Conservation (phyloP, 345 rosid genomes). For the Anacardium occidentale region DNA sequence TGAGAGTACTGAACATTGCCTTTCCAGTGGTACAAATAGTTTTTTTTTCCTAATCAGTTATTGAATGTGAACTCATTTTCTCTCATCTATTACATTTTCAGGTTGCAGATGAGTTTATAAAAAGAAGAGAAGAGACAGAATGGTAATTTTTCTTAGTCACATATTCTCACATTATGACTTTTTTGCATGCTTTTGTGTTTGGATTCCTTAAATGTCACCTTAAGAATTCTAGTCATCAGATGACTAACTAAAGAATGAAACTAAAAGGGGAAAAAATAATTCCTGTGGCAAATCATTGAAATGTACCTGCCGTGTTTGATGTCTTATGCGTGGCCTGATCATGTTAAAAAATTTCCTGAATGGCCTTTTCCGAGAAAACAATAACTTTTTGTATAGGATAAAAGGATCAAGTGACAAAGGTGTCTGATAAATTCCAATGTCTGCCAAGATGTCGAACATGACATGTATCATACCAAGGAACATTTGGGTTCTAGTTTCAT, state of each 20-base stretch:
- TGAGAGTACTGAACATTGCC: neutral
- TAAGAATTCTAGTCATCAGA: conserved; percentile 8
- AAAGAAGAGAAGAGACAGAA: conserved; percentile 84
- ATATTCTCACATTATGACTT: neutral
- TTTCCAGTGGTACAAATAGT: neutral
- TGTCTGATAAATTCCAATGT: neutral
- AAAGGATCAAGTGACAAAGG: neutral
- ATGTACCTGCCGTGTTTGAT: neutral
- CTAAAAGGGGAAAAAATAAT: neutral
- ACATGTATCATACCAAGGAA: neutral
- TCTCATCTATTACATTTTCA: conserved; percentile 31
- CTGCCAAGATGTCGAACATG: neutral
- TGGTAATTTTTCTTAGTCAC: conserved; percentile 46
- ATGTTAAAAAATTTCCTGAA: neutral
- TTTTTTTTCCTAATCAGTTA: conserved; percentile 4
- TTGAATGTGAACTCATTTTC: neutral
- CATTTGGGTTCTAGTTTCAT: neutral
- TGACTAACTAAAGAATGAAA: neutral
- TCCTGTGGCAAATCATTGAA: conserved; percentile 4
- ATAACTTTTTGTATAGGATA: neutral
- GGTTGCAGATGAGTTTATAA: conserved; percentile 96
- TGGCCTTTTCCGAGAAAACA: neutral
- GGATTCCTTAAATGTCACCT: neutral
- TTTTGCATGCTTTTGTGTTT: neutral
- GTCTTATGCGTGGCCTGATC: conserved; percentile 8